Evolutionary conservation across 768 basidiomycete species (phyloP), one percentile per base, ranked within the genome.

Genomic region (Nidularia sp.): DNA sequence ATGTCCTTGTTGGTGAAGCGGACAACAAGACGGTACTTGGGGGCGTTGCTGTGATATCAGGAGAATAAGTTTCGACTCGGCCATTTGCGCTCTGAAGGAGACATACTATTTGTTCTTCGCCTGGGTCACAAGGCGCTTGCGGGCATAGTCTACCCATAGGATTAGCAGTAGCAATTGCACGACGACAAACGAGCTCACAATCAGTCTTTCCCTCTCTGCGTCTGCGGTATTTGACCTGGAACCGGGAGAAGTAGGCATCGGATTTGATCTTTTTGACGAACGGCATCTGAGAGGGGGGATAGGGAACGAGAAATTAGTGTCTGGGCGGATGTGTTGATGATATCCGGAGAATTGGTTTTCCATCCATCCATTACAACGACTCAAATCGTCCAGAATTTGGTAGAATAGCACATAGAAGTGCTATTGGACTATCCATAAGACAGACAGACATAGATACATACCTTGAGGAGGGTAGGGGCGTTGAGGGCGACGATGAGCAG

Each of bases 131-230:
- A 99, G 84, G 60, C 95, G 87, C 78, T 98, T 97, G 61, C 97
- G 91, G 58, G 97, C 97, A 64, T 98, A 98, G 83, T 98, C 91
- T 93, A 58, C 7, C 49, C 35, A 50, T 18, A n/a, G 7, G 49
- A 50, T 57, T 55, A 34, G 18, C 60, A 57, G 43, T 48, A 2
- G 36, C 34, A 34, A 15, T n/a, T 34, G 34, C n/a, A 25, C 12
- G 43, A 48, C 12, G 12, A 39, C 9, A 45, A 32, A 22, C 15
- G n/a, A 34, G 71, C 85, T 62, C 55, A 92, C 91, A 99, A 69
- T 99, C 97, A 55, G 97, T 99, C 81, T 96, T 98, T 55, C 97
- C 97, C 77, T 99, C 97, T 69, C 94, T 86, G 60, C 97, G 80
- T 66, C 97, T 80, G 68, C 96, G 90, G 75, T 97, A 97, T 79